Base-by-base conservation (phyloP, 768 basidiomycete genomes). In the Glaciozyma martinii region DNA sequence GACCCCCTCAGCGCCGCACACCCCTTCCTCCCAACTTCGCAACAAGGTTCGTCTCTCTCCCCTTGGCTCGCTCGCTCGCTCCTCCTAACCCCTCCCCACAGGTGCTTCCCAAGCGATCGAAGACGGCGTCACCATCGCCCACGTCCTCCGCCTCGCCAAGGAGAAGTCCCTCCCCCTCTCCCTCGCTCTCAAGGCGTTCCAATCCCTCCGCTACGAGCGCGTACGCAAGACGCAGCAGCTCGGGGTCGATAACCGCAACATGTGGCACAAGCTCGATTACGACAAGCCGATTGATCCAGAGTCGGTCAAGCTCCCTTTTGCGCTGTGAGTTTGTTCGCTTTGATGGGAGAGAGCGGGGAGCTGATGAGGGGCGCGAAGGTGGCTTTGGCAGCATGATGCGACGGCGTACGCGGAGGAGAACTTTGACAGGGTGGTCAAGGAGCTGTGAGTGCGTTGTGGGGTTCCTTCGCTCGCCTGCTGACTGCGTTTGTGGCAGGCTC, bases 71-170 rank as follows among this genome's bases (percentile, higher is more conserved):
- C n/a, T n/a, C n/a, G n/a, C n/a, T n/a, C n/a, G n/a, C n/a, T n/a
- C n/a, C n/a, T n/a, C n/a, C n/a, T n/a, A n/a, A n/a, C n/a, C n/a
- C n/a, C n/a, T n/a, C n/a, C n/a, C n/a, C n/a, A n/a, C n/a, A n/a
- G n/a, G n/a, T 13, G 73, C 72, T 1, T 65, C 65, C 19, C 72
- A 71, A 37, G 73, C 72, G 1, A 52, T 74, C 59, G 73, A 74
- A 56, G 71, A 74, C 58, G 72, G 71, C 59, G 71, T 73, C 27
- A 66, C 71, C 19, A 63, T 74, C 62, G 73, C 72, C 1, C 65
- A 68, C 30, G 37, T 62, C 12, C 67, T 73, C 27, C 63, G 69
- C n/a, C 57, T 73, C 44, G 71, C 71, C 23, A 70, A 71, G 25
- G 67, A 67, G 32, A 43, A 53, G 12, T 44, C 61, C 40, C 61